Base-by-base conservation (phyloP, 371 early-diverging fungal species). In the Haplosporangium sp. region DNA sequence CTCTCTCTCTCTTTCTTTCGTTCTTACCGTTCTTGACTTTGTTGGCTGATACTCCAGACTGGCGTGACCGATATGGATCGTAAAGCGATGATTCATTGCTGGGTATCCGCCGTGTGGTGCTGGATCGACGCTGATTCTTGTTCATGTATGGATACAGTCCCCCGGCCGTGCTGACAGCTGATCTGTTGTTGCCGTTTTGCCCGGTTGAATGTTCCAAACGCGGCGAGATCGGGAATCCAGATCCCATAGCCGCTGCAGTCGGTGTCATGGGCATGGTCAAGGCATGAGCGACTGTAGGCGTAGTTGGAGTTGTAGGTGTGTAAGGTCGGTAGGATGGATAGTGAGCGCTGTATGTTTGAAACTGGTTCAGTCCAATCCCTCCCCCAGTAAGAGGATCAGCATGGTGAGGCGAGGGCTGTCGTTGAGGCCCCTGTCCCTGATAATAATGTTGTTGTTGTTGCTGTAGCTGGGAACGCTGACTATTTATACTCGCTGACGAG, bases 1-100 rank as follows among this genome's bases (percentile, higher is more conserved):
- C 9, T 18, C 9, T 43, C 29, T 38, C 37, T n/a, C 40, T 37
- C 61, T 46, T 18, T 16, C 38, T 29, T 37, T 16, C 38, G n/a
- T 37, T 51, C 71, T 76, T 77, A 79, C 79, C 79, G 47, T 60
- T 79, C 55, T 79, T 79, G 23, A 79, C 72, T 57, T 65, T 63
- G 62, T 67, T 68, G 62, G 73, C 73, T 16, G 79, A 72, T 6
- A 79, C 55, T 20, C 64, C 61, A 41, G 71, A 64, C 16, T 76
- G 77, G 20, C 77, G 71, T 40, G 77, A 70, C 36, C 77, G 77
- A 61, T 76, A 76, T 20, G 77, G 77, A 62, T 76, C 77, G 38
- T 76, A 71, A 45, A 75, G 53, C 11, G 70, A 70, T 2, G 67
- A 45, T 43, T 76, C 77, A 59, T 54, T 76, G 16, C 77, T 67